Evolutionary conservation across 257 asterid genomes (phyloP).

Genomic region (Solanum chilense): DNA sequence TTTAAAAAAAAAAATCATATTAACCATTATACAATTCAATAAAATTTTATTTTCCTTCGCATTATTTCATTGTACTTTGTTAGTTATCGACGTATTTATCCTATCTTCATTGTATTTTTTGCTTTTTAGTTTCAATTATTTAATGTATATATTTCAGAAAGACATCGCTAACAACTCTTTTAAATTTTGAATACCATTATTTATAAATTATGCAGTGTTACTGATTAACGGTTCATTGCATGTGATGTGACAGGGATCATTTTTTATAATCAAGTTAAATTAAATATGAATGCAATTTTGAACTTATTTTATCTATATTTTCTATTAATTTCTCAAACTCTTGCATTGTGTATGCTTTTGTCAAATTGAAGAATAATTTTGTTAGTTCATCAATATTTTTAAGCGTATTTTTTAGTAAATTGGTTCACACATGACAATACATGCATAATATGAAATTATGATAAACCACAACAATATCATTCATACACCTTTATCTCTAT

Average conservation of each 20-base stretch:
- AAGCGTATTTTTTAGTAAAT: not conserved
- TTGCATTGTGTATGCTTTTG: too few species aligned
- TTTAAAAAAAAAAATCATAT: accelerated
- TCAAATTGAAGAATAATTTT: not conserved
- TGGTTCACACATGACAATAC: too few species aligned
- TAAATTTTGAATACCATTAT: not conserved
- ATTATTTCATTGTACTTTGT: not conserved
- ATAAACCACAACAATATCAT: not conserved
- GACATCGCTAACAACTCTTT: not conserved
- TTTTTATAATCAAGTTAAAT: not conserved
- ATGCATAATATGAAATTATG: too few species aligned
- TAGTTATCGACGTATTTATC: not conserved
- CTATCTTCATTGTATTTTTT: not conserved
- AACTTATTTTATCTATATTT: not conserved
- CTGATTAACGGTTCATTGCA: not conserved
- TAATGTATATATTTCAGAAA: not conserved
- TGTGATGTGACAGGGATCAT: not conserved
- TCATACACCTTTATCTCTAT: not conserved
- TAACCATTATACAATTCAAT: not conserved
- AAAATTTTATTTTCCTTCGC: not conserved
- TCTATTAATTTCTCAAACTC: not conserved
- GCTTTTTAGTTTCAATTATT: not conserved
- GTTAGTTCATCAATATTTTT: too few species aligned
- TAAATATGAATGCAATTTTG: not conserved
- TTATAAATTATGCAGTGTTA: too few species aligned